phyloP scores from a whole-genome alignment of 75 land plant genomes.

The Sequoia sempervirens region DNA sequence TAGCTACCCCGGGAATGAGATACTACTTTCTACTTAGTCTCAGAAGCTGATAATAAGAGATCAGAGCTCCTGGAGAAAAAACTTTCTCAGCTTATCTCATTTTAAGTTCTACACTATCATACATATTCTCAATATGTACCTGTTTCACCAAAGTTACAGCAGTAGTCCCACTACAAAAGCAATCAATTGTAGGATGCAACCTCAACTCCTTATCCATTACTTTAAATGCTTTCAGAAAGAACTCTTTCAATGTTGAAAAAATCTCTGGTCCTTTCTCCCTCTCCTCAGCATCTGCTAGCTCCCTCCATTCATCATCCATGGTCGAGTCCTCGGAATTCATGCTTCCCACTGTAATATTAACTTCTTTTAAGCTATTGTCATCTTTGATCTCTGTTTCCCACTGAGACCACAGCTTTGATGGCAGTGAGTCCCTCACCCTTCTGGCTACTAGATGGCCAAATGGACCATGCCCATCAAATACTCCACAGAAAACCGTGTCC shows the following conservation, averaged over 20 bases:
- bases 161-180: slow-evolving; percentile 95
- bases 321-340: slow-evolving; percentile 48
- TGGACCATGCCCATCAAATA: slow-evolving; percentile 95
- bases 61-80: neutral
- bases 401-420: slow-evolving; percentile 50
- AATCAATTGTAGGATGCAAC: slow-evolving; percentile 78
- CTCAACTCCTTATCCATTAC: slow-evolving; percentile 86
- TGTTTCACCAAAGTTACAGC: slow-evolving; percentile 89
- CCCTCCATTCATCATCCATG: slow-evolving; percentile 36
- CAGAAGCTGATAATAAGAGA: neutral
- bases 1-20: neutral
- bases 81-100: neutral
- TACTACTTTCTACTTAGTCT: neutral
- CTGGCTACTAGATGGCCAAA: slow-evolving; percentile 84
- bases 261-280: slow-evolving; percentile 49
- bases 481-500: slow-evolving; percentile 83
- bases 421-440: slow-evolving; percentile 82
- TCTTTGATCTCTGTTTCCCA: slow-evolving; percentile 28
- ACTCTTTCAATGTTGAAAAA: slow-evolving; percentile 52
- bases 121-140: slow-evolving; percentile 33
- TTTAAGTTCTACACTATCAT: neutral
- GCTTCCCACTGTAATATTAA: slow-evolving; percentile 17
- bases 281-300: slow-evolving; percentile 26
- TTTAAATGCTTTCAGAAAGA: slow-evolving; percentile 68
- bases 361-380: slow-evolving; percentile 12